phyloP scores from a whole-genome alignment of 805 yeast genomes.

The Saccharomycopsis sp. region DNA sequence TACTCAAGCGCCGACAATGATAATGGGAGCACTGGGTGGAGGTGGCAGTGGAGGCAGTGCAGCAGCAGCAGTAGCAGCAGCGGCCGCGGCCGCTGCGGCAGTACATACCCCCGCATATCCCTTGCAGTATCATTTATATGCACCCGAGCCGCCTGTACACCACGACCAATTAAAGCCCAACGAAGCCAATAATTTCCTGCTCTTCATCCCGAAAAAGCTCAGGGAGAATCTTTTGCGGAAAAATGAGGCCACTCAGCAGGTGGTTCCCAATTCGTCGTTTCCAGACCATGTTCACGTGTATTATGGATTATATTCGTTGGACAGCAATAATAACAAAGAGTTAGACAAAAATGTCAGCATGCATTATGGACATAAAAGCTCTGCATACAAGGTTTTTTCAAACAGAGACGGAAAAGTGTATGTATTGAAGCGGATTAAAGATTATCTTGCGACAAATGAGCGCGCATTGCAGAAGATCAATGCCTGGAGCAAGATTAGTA shows the following conservation, averaged over 20 bases:
- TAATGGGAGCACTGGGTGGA: too few species aligned
- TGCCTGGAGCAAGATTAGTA: conserved; percentile 54
- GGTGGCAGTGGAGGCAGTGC: too few species aligned
- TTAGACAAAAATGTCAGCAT: conserved; percentile 13
- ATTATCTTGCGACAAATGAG: conserved; percentile 48
- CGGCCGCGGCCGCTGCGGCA: not conserved
- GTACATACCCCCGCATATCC: conserved; percentile 30
- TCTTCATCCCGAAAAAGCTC: conserved; percentile 68
- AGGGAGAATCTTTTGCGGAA: conserved; percentile 66
- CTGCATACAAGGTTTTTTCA: conserved; percentile 74
- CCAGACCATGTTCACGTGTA: conserved; percentile 78
- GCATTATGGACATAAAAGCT: conserved; percentile 48
- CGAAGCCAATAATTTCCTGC: conserved; percentile 59
- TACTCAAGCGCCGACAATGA: too few species aligned
- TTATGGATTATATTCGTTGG: conserved; percentile 82
- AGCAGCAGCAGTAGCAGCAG: not conserved
- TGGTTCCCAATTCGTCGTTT: conserved; percentile 49
- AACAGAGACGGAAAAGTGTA: conserved; percentile 74
- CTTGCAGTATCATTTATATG: conserved; percentile 78
- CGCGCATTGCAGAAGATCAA: conserved; percentile 53
- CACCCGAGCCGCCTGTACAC: conserved; percentile 78
- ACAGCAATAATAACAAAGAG: conserved; percentile 36
- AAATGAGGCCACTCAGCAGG: conserved; percentile 75
- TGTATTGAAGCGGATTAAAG: conserved; percentile 67
- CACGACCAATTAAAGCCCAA: conserved; percentile 53